Base-by-base conservation (phyloP, 176 grass and related monocot genomes). In the Ampelocalamus luodianensis region DNA sequence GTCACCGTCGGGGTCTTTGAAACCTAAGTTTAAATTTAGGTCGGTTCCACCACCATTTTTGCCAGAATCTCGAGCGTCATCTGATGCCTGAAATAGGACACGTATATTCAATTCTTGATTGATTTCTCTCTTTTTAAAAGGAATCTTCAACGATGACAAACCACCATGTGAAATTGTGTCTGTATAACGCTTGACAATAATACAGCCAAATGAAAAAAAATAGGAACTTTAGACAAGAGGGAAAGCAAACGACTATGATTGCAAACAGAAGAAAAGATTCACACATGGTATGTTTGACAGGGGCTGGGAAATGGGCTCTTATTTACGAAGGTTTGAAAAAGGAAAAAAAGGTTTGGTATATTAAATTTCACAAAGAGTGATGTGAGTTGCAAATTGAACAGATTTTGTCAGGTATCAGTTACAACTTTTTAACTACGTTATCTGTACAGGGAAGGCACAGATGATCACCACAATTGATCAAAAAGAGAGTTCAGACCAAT, bases 1-100 rank as follows among this genome's bases (percentile, higher is more conserved):
- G 24, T 88, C 93, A 65, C 82, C 79, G 8, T 95, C 80, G 1
- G 80, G 88, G 18, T 85, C 90, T 79, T 78, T 88, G 5, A 86
- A 83, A 90, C 88, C 93, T 60, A 95, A 88, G 85, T 92, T 95
- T 51, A 95, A 77, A 72, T 95, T 92, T 56, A 95, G 69, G 27
- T 95, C 88, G 24, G 93, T 88, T 16, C 88, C 88, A 64, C 82
- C 82, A 22, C 79, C 82, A 36, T 88, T 79, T 84, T 90, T 88
- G 44, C 70, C 70, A 4, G 71, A 85, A 59, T 82, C 50, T 81
- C 61, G 82, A 75, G 77, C 85, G 67, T 88, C 91, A 68, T 88
- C 82, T 69, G 90, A 83, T 68, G 76, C 90, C 93, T 95, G 90
- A 79, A 92, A 90, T 29, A 84, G 23, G 24, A 48, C 18, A 65